Evolutionary conservation across 768 basidiomycete genomes (phyloP).

Genomic region (Suillus luteus): DNA sequence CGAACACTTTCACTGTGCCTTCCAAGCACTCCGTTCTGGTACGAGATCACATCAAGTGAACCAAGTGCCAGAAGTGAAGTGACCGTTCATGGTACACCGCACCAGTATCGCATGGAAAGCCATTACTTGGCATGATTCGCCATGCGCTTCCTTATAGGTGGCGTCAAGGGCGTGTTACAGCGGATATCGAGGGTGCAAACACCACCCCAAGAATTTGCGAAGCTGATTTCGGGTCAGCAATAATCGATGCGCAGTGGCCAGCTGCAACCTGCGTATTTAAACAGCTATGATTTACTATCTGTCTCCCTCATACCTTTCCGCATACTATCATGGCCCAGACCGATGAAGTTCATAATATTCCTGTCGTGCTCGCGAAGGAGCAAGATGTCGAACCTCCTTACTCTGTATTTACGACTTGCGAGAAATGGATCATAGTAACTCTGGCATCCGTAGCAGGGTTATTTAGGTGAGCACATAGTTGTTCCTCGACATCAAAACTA

Average conservation of each 20-base stretch:
- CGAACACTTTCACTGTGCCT: neutral
- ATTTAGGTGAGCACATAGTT: conserved; percentile 48
- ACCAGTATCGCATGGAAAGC: conserved; percentile 1
- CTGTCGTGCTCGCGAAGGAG: neutral
- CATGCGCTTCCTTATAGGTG: conserved; percentile 1
- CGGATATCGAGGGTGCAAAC: neutral
- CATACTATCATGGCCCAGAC: neutral
- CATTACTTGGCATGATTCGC: conserved; percentile 5
- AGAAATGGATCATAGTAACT: conserved; percentile 67
- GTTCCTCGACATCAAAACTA: neutral
- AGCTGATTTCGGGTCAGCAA: neutral
- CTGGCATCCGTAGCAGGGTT: conserved; percentile 57
- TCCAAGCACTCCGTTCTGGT: neutral
- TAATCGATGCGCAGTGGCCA: neutral
- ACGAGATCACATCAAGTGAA: neutral
- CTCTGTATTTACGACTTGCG: conserved; percentile 49
- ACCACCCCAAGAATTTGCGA: neutral
- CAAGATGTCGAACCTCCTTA: conserved; percentile 22
- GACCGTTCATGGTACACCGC: neutral
- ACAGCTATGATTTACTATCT: too few species aligned
- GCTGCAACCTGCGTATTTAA: neutral
- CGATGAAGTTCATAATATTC: neutral
- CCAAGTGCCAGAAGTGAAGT: conserved; percentile 6
- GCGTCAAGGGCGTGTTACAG: neutral
- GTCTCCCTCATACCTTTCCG: neutral